These are phyloP conservation scores for Spergularia azorica DNA, from an alignment of 179 eudicot species.

Conservation along the genomic window DNA sequence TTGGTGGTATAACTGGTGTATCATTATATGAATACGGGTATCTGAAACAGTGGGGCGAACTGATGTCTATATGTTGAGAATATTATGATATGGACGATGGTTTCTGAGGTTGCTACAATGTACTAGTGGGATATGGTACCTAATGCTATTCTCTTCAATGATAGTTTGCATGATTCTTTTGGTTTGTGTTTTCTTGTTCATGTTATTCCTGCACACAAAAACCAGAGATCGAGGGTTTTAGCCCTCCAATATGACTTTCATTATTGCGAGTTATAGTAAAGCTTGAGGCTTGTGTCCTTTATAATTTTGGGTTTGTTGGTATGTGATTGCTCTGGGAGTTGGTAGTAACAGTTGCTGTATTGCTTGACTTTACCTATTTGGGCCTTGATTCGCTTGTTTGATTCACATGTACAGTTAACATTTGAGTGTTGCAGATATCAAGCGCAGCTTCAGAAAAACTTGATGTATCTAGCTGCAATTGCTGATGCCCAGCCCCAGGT, in stretches of 20 bases:
- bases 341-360: background rate
- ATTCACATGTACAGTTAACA: background rate
- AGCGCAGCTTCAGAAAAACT: slow-evolving; percentile 91
- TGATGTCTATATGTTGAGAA: no score
- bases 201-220: no score
- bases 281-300: no score
- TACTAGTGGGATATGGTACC: background rate
- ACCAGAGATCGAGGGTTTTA: background rate
- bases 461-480: slow-evolving; percentile 96
- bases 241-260: background rate
- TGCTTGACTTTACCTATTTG: background rate
- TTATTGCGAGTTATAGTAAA: background rate
- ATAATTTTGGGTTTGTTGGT: no score
- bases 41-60: no score
- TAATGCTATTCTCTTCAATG: background rate
- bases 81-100: background rate
- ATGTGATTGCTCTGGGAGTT: no score
- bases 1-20: no score
- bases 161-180: background rate
- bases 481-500: slow-evolving; percentile 99
- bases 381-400: no score
- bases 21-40: no score
- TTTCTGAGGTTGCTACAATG: slow-evolving; percentile 1
- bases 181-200: background rate
- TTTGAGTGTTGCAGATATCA: slow-evolving; percentile 59